Evolutionary conservation across 164 flowering plant species (phyloP).

Genomic region (Stephania japonica): DNA sequence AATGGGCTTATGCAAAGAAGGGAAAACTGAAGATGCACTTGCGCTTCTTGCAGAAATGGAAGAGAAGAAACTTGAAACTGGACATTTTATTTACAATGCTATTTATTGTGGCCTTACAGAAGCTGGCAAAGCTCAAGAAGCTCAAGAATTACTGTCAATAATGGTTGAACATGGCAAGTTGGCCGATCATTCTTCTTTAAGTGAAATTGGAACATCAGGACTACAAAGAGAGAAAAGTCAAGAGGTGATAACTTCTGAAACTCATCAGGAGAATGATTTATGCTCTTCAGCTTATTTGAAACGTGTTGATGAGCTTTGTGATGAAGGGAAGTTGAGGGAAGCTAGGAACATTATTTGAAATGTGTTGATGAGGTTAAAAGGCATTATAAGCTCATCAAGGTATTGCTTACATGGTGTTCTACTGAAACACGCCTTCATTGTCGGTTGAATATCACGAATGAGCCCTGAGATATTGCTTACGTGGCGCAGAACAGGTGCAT

Average conservation of each 20-base stretch:
- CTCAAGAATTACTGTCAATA: slow-evolving; percentile 38
- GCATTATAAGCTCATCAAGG: no score
- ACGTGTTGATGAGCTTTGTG: slow-evolving; percentile 51
- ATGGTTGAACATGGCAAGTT: slow-evolving; percentile 32
- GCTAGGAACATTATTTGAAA: no score
- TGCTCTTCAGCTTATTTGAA: slow-evolving; percentile 36
- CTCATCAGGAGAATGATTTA: slow-evolving; percentile 24
- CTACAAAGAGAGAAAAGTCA: slow-evolving; percentile 15
- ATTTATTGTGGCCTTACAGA: slow-evolving; percentile 42
- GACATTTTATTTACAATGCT: slow-evolving; percentile 42
- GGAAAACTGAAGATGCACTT: slow-evolving; percentile 54
- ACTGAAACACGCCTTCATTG: no score
- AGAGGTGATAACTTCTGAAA: slow-evolving; percentile 16
- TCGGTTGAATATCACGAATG: no score
- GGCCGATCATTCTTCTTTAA: slow-evolving; percentile 18
- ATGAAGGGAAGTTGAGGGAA: slow-evolving; percentile 57
- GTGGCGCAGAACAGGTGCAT: no score
- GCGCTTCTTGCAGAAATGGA: slow-evolving; percentile 54
- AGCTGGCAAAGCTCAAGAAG: slow-evolving; percentile 51
- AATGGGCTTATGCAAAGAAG: slow-evolving; percentile 51
- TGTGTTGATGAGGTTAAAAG: no score
- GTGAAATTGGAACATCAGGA: slow-evolving; percentile 6
- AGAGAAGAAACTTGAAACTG: slow-evolving; percentile 57
- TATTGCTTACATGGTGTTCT: no score
- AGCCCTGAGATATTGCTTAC: no score